Evolutionary conservation across 2,329 filamentous ascomycete genomes (phyloP).

Genomic region (Alternaria sp.): DNA sequence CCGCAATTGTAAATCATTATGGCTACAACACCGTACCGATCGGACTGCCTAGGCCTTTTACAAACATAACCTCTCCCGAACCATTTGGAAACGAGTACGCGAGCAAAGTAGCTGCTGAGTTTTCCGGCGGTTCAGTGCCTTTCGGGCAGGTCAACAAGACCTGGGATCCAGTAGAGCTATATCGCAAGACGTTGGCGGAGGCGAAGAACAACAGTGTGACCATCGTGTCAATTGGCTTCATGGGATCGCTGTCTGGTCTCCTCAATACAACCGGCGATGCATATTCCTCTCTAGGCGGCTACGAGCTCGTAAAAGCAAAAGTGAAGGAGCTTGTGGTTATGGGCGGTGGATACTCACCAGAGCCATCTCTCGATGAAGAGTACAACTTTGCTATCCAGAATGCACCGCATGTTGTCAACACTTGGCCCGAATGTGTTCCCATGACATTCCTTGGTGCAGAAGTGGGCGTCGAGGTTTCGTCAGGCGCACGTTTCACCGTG

Average conservation of each 20-base stretch:
- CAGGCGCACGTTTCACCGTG: slow-evolving; percentile 51
- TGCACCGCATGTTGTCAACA: slow-evolving; percentile 57
- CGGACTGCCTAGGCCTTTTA: slow-evolving; percentile 53
- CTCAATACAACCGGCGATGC: slow-evolving; percentile 57
- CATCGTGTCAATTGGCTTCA: slow-evolving; percentile 58
- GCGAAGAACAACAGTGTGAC: slow-evolving; percentile 56
- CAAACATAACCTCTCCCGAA: slow-evolving; percentile 58
- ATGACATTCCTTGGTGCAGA: slow-evolving; percentile 57
- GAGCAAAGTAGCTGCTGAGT: slow-evolving; percentile 58
- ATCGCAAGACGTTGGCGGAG: slow-evolving; percentile 55
- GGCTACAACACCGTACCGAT: slow-evolving; percentile 51
- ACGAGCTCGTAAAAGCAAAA: slow-evolving; percentile 55
- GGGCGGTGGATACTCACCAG: slow-evolving; percentile 60
- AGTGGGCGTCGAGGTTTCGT: slow-evolving; percentile 54
- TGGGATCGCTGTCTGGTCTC: slow-evolving; percentile 59
- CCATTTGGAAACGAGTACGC: slow-evolving; percentile 55
- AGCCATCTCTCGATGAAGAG: slow-evolving; percentile 47
- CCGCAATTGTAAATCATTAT: slow-evolving; percentile 54
- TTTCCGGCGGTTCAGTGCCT: slow-evolving; percentile 46
- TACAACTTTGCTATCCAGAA: slow-evolving; percentile 61
- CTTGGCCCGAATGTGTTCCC: slow-evolving; percentile 51
- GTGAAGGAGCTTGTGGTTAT: slow-evolving; percentile 62
- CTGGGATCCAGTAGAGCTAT: slow-evolving; percentile 53
- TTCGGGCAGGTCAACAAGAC: slow-evolving; percentile 50
- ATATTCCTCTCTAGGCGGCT: slow-evolving; percentile 53